A percentile compares a stretch with the other conserved stretches of the same genome.
Conservation (phyloP, 2,329 filamentous ascomycete genomes). For the Aureobasidium uvarum region DNA sequence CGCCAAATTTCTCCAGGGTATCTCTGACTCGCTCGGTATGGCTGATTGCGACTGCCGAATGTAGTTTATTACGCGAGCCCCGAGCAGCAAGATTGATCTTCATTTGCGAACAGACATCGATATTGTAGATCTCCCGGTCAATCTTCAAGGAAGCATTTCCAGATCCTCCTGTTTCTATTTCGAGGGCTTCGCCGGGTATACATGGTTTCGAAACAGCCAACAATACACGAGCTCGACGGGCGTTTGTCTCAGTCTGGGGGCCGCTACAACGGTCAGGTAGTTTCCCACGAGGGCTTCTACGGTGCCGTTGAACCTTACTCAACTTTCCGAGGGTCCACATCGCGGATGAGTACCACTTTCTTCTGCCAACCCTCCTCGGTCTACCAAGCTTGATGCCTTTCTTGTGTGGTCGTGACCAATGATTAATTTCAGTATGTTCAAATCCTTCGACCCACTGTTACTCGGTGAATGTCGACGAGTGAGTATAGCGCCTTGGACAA, state of each 20-base stretch:
- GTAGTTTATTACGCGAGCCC: not conserved
- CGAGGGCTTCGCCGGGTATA: not conserved
- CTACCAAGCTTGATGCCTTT: not conserved
- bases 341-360: slow-evolving; percentile 25
- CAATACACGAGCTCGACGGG: not conserved
- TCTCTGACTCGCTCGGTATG: slow-evolving; percentile 14
- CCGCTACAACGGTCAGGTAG: slow-evolving; percentile 6
- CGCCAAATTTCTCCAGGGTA: slow-evolving; percentile 1
- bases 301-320: slow-evolving; percentile 22
- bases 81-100: not conserved
- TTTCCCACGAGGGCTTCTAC: slow-evolving; percentile 9
- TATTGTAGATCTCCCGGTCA: slow-evolving; percentile 13
- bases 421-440: slow-evolving; percentile 15
- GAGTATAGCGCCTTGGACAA: slow-evolving; percentile 20
- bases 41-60: slow-evolving; percentile 14
- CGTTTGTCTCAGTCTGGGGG: slow-evolving; percentile 21
- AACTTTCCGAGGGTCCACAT: not conserved
- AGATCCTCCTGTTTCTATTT: not conserved
- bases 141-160: slow-evolving; percentile 17
- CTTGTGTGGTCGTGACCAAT: not conserved
- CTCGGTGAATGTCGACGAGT: slow-evolving; percentile 2
- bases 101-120: not conserved
- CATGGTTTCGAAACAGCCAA: not conserved
- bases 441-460: slow-evolving; percentile 18
- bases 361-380: slow-evolving; percentile 17